Base-by-base conservation (phyloP, 345 rosid genomes). In the Crucihimalaya himalaica region DNA sequence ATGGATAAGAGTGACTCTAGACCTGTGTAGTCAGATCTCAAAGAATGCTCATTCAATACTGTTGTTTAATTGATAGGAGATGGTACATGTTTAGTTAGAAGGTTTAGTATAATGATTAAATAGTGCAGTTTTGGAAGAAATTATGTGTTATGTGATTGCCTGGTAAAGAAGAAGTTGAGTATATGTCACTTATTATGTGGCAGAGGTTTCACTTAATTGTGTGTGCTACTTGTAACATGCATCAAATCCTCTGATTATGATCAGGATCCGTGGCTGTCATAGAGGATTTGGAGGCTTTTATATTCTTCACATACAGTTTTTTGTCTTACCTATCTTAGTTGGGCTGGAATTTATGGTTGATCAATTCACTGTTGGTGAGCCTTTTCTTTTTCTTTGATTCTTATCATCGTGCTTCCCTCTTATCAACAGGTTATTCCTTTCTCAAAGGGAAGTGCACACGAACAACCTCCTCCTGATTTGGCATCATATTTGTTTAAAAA, bases 391-490 rank as follows among this genome's bases (percentile, higher is more conserved):
- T 3, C 23, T 32, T 4, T 45, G 53, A 45, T 4, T 23, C 68
- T 57, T 37, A 23, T 18, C 21, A 27, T 52, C 5, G 62, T 20
- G 19, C 50, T 66, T 57, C 16, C 51, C 37, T 61, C 11, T 50
- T 40, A 11, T 82, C 50, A 71, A 42, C 81, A 94, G 98, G 97
- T 91, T 74, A 91, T 89, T 82, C 96, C 99, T 12, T 89, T 78
- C 77, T 71, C 86, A 12, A 78, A 81, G 56, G 95, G 92, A 78
- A 83, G 84, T 85, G 90, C 91, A 11, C 86, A 84, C 79, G 96
- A 87, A 80, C 96, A 89, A 77, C 97, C 98, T 70, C 97, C 98
- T 45, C 97, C 97, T 14, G 96, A 91, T 80, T 78, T 94, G 59
- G 93, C 97, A 21, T 91, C 97, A 4, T 89, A 89, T 81, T 73